Evolutionary conservation across 352 stramenopile genomes (phyloP), one percentile per base, ranked within the genome.

Genomic region (Phytophthora colocasiae): DNA sequence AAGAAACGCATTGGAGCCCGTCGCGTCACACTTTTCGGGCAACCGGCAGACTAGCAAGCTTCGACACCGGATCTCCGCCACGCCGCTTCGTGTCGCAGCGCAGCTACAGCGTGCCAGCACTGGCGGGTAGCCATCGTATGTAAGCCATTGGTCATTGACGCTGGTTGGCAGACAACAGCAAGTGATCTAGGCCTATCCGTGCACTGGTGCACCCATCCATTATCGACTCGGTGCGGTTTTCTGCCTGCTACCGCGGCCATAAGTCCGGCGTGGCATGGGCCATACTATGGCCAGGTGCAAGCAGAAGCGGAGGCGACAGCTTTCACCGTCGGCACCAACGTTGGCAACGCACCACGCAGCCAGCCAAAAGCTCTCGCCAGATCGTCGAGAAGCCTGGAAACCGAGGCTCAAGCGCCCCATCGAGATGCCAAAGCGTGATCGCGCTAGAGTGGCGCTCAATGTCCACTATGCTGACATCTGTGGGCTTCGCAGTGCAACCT

Each of bases 401-500:
- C n/a, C 32, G 56, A 59, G 34, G 24, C 29, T 24, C 40, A 4
- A 44, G 32, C 41, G 41, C 48, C 50, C 17, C 48, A 51, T 54
- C 26, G 54, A 69, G 22, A 31, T 15, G 17, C 45, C 47, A 51
- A 36, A 45, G 29, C 45, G 34, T 31, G 32, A 40, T 53, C 43
- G 44, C 45, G 45, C 46, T 43, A 55, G 15, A 60, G 40, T 62
- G 44, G 41, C 17, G 48, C 26, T 40, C 38, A 15, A 31, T 29
- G 40, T 45, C 65, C 59, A 73, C 65, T 69, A 22, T 73, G 12
- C 26, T 69, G 65, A 73, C 59, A 73, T 10, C 46, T 55, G 65
- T 69, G 58, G 65, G 34, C 50, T 53, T 40, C 27, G n/a, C 11
- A 10, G 49, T 60, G 50, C 47, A 67, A 68, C 51, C 7, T 51